Evolutionary conservation across 805 yeast species (phyloP), one percentile per base, ranked within the genome.

Genomic region (Metschnikowia drakensbergensis): DNA sequence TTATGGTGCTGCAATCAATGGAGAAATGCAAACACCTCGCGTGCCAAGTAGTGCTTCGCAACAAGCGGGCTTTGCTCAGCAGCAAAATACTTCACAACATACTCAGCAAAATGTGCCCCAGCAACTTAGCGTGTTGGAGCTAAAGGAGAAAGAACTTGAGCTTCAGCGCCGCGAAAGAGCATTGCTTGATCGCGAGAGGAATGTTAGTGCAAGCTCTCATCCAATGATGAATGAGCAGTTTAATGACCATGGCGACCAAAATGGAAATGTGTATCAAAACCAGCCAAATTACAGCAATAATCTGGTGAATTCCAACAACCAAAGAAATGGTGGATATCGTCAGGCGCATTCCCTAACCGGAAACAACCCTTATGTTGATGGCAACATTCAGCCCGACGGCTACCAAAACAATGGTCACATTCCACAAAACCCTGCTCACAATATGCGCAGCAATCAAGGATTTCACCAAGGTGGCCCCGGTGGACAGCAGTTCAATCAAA

Each of bases 1-100:
- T 30, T 71, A 67, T 50, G 74, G 73, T 6, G 73, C 70, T 26
- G 50, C 52, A 3, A 56, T 68, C 47, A 66, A 67, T 46, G 71
- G 64, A 8, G 69, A 67, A 13, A 25, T 29, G 32, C 48, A 50
- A n/a, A 34, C 31, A 17, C 46, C 44, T n/a, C 40, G 22, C 6
- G 29, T 13, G 17, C 34, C 37, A 32, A 38, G n/a, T 23, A 27
- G 23, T 46, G n/a, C 52, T 43, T 26, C 48, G 30, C 31, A 37
- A 46, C 30, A 49, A 27, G 13, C 30, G 3, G 44, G 40, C 10
- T 37, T 13, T 11, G 7, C 40, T 8, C 40, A 10, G 27, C 42
- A 37, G 37, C 32, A n/a, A 33, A 8, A 13, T 30, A 11, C 35
- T 13, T 30, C 11, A 25, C 40, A 11, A 13, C 17, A 23, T 5